Percentiles rank a stretch among this genome's conserved stretches.
Conservation (phyloP, 805 yeast species). For the Zygosaccharomyces bisporus region DNA sequence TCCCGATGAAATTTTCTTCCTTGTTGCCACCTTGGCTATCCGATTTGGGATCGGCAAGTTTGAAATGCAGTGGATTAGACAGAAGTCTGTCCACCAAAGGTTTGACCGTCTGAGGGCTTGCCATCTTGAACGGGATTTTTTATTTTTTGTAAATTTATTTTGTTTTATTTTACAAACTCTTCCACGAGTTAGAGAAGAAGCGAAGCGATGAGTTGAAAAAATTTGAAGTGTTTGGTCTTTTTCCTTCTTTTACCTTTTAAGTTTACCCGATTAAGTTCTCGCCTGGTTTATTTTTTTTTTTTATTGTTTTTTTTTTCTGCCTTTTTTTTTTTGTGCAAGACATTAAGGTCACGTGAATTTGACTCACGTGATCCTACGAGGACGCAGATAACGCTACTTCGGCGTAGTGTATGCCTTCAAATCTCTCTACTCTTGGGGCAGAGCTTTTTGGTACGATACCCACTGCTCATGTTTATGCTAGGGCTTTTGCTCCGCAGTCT, state of each 20-base stretch:
- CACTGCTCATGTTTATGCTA: no score
- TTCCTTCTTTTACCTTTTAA: neutral
- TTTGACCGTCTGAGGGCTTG: constrained; percentile 31
- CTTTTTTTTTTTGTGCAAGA: neutral
- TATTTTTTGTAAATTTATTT: neutral
- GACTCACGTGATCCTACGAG: neutral
- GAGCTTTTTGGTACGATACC: no score
- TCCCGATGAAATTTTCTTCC: constrained; percentile 53
- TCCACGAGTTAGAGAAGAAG: neutral
- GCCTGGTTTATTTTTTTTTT: neutral
- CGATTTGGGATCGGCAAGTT: constrained; percentile 31
- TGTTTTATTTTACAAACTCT: neutral
- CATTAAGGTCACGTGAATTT: neutral
- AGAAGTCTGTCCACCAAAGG: constrained; percentile 64
- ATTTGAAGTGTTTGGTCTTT: neutral
- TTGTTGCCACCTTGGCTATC: constrained; percentile 1
- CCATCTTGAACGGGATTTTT: constrained; percentile 15
- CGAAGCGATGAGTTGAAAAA: neutral
- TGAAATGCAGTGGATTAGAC: constrained; percentile 59
- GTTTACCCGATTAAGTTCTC: neutral
- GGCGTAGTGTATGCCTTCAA: no score
- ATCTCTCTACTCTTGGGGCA: no score
- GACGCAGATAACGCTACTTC: no score
- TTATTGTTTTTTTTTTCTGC: neutral
- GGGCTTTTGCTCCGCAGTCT: no score